phyloP scores from a whole-genome alignment of 768 basidiomycete species.

The Lactarius psammicola region DNA sequence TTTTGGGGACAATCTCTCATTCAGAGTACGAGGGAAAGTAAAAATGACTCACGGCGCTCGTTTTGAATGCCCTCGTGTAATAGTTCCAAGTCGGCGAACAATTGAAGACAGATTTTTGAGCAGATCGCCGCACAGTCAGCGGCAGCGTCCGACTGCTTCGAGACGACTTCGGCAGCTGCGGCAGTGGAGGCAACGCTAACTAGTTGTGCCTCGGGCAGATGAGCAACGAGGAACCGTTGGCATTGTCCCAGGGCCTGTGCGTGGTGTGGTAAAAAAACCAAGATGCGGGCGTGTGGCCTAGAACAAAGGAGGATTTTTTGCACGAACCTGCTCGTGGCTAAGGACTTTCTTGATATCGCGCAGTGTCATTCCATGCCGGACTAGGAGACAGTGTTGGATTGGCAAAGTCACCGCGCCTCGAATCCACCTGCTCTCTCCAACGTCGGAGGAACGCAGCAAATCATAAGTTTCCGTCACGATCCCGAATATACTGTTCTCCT shows the following conservation, averaged over 20 bases:
- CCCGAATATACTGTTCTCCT: slow-evolving; percentile 78
- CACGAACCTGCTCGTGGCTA: slow-evolving; percentile 77
- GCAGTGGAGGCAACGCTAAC: slow-evolving; percentile 72
- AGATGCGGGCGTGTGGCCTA: background rate
- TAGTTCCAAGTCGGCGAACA: slow-evolving; percentile 63
- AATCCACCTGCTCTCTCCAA: slow-evolving; percentile 49
- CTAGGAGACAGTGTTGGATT: slow-evolving; percentile 69
- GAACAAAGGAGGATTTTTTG: too few relatives aligned
- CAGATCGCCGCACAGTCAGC: slow-evolving; percentile 69
- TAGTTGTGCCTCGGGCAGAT: slow-evolving; percentile 52
- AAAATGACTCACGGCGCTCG: slow-evolving; percentile 42
- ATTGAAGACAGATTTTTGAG: slow-evolving; percentile 57
- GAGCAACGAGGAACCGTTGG: slow-evolving; percentile 51
- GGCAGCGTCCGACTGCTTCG: slow-evolving; percentile 40
- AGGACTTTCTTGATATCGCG: slow-evolving; percentile 56
- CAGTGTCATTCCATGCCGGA: slow-evolving; percentile 54
- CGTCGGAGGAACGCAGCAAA: slow-evolving; percentile 44
- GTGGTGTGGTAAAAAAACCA: background rate
- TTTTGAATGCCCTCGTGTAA: slow-evolving; percentile 66
- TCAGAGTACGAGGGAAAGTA: background rate
- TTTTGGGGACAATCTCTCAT: background rate
- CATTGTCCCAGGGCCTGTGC: slow-evolving; percentile 77
- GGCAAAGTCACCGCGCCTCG: slow-evolving; percentile 57
- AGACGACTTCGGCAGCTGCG: slow-evolving; percentile 54
- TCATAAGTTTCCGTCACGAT: slow-evolving; percentile 75